phyloP scores from a whole-genome alignment of 1,139 yeast genomes.

The Hanseniaspora sp. region DNA sequence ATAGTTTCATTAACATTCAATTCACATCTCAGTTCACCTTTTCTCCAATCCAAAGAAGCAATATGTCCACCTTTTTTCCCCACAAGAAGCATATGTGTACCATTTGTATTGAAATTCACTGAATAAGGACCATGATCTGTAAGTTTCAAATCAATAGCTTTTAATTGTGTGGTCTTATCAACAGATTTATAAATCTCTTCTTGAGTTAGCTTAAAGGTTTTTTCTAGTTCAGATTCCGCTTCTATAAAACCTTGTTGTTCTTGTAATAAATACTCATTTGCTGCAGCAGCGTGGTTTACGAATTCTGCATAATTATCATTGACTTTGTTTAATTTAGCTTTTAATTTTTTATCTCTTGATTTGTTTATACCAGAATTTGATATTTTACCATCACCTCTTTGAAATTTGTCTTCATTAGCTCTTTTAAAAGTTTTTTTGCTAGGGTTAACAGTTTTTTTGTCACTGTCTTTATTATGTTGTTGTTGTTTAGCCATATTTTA shows the following conservation, averaged over 20 bases:
- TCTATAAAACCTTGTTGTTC: constrained; percentile 81
- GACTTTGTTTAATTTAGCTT: constrained; percentile 52
- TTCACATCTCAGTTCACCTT: constrained; percentile 72
- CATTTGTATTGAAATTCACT: constrained; percentile 73
- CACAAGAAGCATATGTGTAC: constrained; percentile 71
- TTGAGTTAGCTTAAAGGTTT: constrained; percentile 75
- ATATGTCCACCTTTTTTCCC: constrained; percentile 82
- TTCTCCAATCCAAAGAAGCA: constrained; percentile 93
- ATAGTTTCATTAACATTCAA: constrained; percentile 79
- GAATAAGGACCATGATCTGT: constrained; percentile 80
- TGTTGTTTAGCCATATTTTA: neutral
- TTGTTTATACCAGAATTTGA: constrained; percentile 20
- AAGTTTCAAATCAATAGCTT: constrained; percentile 63
- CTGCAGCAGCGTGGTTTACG: constrained; percentile 58
- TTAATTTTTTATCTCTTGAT: constrained; percentile 48
- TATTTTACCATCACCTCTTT: constrained; percentile 22
- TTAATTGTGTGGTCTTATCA: constrained; percentile 62
- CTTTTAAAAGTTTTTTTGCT: constrained; percentile 19
- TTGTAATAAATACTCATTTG: constrained; percentile 72
- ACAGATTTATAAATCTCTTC: constrained; percentile 68
- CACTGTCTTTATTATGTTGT: neutral
- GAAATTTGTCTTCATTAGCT: constrained; percentile 25
- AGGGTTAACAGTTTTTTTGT: neutral
- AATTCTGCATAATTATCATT: constrained; percentile 73
- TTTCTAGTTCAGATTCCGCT: constrained; percentile 83